phyloP scores from a whole-genome alignment of 495 filamentous ascomycete species.

The Tuber brumale region DNA sequence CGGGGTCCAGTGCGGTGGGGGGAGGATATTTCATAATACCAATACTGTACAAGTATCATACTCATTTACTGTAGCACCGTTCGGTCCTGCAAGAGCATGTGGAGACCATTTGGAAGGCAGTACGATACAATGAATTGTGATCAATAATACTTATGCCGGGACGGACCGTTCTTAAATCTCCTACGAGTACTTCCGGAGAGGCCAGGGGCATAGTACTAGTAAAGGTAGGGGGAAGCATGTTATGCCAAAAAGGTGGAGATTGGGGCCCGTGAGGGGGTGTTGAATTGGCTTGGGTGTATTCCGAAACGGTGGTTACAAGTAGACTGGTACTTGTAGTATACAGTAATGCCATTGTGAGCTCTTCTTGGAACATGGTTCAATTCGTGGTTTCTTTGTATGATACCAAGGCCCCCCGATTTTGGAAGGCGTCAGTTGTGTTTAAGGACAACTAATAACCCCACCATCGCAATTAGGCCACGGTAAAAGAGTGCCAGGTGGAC shows the following conservation, averaged over 20 bases:
- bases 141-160: not conserved
- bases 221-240: not conserved
- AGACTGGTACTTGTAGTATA: too few species aligned
- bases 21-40: too few species aligned
- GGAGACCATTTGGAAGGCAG: not conserved
- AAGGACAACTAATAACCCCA: not conserved
- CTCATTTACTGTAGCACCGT: not conserved
- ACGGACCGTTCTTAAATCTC: not conserved
- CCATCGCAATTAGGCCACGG: not conserved
- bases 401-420: not conserved
- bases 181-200: not conserved
- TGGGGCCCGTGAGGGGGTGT: not conserved
- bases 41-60: not conserved
- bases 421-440: not conserved
- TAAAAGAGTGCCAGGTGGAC: not conserved
- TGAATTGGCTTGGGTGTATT: not conserved
- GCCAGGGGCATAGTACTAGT: not conserved
- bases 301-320: not conserved
- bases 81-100: not conserved
- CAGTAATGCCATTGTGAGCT: not conserved
- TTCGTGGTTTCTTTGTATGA: not conserved
- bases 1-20: too few species aligned
- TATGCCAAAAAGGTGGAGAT: not conserved
- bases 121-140: too few species aligned
- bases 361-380: not conserved